Conservation (phyloP, 2,329 filamentous ascomycete genomes). For the Pezicula neosporulosa region DNA sequence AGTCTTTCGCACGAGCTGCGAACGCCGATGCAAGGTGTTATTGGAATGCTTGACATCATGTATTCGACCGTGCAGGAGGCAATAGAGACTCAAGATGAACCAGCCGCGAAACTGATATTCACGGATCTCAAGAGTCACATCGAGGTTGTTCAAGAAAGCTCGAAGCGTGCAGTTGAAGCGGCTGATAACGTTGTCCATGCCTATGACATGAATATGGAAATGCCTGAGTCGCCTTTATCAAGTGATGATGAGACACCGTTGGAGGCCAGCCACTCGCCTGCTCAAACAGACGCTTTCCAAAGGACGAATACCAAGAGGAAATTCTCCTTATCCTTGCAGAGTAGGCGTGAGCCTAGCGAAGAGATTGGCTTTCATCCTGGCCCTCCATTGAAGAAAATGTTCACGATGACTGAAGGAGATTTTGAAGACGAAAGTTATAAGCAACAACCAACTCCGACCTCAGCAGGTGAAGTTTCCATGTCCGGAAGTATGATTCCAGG, state of each 20-base stretch:
- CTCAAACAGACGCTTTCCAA: constrained; percentile 2
- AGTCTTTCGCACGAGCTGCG: constrained; percentile 69
- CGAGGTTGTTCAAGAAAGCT: constrained; percentile 70
- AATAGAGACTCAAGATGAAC: constrained; percentile 48
- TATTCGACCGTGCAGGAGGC: constrained; percentile 68
- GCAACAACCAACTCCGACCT: constrained; percentile 2
- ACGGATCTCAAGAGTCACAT: constrained; percentile 64
- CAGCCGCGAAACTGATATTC: constrained; percentile 51
- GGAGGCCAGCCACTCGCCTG: neutral
- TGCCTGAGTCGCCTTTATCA: constrained; percentile 56
- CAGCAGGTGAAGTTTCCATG: neutral
- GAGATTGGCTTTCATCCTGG: constrained; percentile 16
- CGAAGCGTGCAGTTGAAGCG: constrained; percentile 67
- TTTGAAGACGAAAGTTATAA: constrained; percentile 11
- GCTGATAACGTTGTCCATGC: constrained; percentile 75
- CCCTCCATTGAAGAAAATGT: constrained; percentile 23
- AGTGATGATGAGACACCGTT: constrained; percentile 12
- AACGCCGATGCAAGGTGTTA: constrained; percentile 73
- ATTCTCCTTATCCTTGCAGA: neutral
- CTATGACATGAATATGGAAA: constrained; percentile 71
- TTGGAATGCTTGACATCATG: constrained; percentile 76
- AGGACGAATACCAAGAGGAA: constrained; percentile 3
- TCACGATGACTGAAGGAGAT: constrained; percentile 18
- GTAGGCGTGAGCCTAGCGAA: constrained; percentile 18
- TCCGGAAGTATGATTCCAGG: neutral